A percentile compares a stretch with the other conserved stretches of the same genome.
Evolutionary conservation across 148 eudicot genomes (phyloP).

Genomic region (Rhododendron ferrugineum): DNA sequence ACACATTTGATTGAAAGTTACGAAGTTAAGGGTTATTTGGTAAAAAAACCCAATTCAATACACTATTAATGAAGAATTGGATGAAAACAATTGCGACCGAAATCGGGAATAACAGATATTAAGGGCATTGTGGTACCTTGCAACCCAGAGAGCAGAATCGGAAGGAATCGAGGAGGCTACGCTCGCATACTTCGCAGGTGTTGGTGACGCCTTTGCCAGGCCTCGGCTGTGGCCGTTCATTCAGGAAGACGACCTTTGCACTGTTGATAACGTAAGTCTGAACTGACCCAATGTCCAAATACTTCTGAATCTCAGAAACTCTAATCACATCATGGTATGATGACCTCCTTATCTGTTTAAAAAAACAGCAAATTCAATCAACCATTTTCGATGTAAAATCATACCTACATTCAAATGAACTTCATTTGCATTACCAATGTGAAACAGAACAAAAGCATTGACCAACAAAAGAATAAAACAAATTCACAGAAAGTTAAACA

Average conservation of each 20-base stretch:
- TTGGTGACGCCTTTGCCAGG: slow-evolving; percentile 93
- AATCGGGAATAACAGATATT: neutral
- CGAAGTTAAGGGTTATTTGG: neutral
- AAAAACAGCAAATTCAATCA: neutral
- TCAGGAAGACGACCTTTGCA: slow-evolving; percentile 81
- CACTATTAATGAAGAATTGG: neutral
- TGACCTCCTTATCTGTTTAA: slow-evolving; percentile 74
- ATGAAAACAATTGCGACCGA: neutral
- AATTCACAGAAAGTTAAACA: neutral
- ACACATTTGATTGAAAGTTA: neutral
- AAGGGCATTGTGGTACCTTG: slow-evolving; percentile 43
- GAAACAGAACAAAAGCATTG: neutral
- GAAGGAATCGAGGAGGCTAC: slow-evolving; percentile 87
- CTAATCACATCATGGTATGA: slow-evolving; percentile 96
- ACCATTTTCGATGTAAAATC: no score
- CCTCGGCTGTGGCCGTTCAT: slow-evolving; percentile 89
- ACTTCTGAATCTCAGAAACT: slow-evolving; percentile 78
- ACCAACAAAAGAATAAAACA: neutral
- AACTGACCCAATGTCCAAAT: slow-evolving; percentile 62
- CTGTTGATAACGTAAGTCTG: slow-evolving; percentile 92
- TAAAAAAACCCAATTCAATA: neutral
- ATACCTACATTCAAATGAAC: no score
- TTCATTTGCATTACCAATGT: neutral
- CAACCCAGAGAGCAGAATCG: slow-evolving; percentile 92
- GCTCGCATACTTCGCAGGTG: slow-evolving; percentile 78